A percentile compares a stretch with the other conserved stretches of the same genome.
These are phyloP conservation scores for Brassica carinata DNA, from an alignment of 345 rosid species.

Conservation along the genomic window DNA sequence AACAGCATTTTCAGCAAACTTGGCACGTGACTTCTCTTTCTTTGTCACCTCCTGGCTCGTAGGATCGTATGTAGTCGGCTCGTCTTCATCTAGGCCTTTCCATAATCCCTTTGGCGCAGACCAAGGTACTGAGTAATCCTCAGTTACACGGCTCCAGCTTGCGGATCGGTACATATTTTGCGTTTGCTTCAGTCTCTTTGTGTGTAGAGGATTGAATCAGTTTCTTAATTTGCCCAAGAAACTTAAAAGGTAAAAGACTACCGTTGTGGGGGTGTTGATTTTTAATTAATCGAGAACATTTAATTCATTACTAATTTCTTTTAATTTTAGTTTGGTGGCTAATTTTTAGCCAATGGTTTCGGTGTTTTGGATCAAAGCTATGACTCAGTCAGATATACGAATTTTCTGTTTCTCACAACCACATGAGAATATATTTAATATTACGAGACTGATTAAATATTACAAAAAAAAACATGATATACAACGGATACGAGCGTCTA, in stretches of 20 bases:
- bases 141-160: slow-evolving; percentile 69
- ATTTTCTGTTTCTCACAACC: neutral
- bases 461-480: neutral
- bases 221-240: neutral
- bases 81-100: slow-evolving; percentile 41
- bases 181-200: neutral
- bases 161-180: slow-evolving; percentile 69
- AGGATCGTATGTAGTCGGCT: slow-evolving; percentile 50
- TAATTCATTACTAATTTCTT: neutral
- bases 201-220: neutral
- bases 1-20: slow-evolving; percentile 76
- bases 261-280: neutral
- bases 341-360: slow-evolving; percentile 13
- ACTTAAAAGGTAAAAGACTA: neutral
- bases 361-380: slow-evolving; percentile 20
- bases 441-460: neutral
- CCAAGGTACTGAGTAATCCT: slow-evolving; percentile 54
- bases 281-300: neutral
- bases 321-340: slow-evolving; percentile 20
- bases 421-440: neutral
- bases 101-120: slow-evolving; percentile 48
- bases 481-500: neutral
- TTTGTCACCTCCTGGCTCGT: slow-evolving; percentile 44
- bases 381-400: slow-evolving; percentile 26
- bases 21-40: slow-evolving; percentile 64